Conservation (phyloP, 1,284 basidiomycete species). For the Apiotrichum veenhuisii region DNA sequence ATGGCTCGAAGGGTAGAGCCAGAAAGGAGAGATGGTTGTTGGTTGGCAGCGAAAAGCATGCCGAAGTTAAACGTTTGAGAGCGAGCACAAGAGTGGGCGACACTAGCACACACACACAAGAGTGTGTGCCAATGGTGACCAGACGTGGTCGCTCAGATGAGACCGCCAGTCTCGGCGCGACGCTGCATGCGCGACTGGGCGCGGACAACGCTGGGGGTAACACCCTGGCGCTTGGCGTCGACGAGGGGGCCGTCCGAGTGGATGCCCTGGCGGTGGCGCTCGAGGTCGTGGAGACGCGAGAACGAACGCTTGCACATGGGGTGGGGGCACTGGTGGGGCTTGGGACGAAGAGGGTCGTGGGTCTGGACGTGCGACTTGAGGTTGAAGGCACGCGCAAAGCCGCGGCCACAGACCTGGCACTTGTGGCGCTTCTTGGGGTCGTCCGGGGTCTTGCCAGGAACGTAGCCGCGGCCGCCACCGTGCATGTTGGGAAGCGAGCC, state of each 20-base stretch:
- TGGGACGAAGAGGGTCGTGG: constrained; percentile 49
- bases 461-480: constrained; percentile 49
- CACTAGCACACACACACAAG: neutral
- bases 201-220: constrained; percentile 43
- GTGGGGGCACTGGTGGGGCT: constrained; percentile 50
- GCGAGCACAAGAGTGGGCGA: neutral
- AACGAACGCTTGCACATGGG: constrained; percentile 47
- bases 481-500: constrained; percentile 40
- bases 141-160: constrained; percentile 30
- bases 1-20: constrained; percentile 38
- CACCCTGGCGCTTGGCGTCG: constrained; percentile 47
- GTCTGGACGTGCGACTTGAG: constrained; percentile 51
- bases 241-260: constrained; percentile 50
- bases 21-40: constrained; percentile 18
- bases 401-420: constrained; percentile 49
- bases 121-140: neutral
- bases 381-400: constrained; percentile 51
- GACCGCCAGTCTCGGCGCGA: constrained; percentile 40
- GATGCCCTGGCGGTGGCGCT: constrained; percentile 51
- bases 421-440: constrained; percentile 52
- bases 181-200: constrained; percentile 44
- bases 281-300: constrained; percentile 51
- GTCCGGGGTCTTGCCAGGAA: constrained; percentile 49
- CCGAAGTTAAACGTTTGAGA: constrained; percentile 22
- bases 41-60: constrained; percentile 40